Evolutionary conservation across 2,329 filamentous ascomycete genomes (phyloP), one percentile per base, ranked within the genome.

Genomic region (Beauveria rudraprayagi): DNA sequence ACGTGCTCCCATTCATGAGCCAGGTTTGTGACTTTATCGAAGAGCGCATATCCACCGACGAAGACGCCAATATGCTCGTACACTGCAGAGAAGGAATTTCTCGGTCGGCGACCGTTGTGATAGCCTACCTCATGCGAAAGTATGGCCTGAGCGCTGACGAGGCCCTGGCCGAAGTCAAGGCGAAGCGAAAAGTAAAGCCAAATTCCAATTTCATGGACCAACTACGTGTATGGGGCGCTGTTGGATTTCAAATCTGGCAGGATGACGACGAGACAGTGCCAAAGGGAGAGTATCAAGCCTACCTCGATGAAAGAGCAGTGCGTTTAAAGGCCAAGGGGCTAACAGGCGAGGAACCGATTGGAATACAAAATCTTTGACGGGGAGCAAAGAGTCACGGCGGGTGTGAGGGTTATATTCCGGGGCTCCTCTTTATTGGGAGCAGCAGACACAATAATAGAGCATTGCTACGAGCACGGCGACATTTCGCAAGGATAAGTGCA

Each of bases 61-160:
- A 56, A 37, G 40, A 56, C 5, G 8, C 43, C 6, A 66, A 65
- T 43, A 68, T 73, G n/a, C 63, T 73, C 2, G 66, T 73, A 10
- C 71, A 72, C 56, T 74, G 72, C 61, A 73, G 77, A 43, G 58
- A 63, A 34, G 71, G 71, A 6, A 63, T 71, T 34, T 73, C 71
- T 19, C 69, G 71, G 16, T 72, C 71, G 1, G 67, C 71, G 6
- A 67, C 71, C 2, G 66, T 67, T 11, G 62, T 69, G 9, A 66
- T 72, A 40, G 71, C 70, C 47, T 73, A 73, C 60, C 66, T 73
- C 11, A 73, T 73, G 71, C 64, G 70, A 16, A 69, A 62, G 46
- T 60, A 67, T 30, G 47, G 65, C 22, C 48, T 63, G 47, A 48
- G 50, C 11, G 50, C 66, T 1, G 61, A 66, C 43, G 51, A 56